These are phyloP conservation scores for Monosporascus sp. DNA, from an alignment of 2,329 filamentous ascomycete species.

Conservation along the genomic window DNA sequence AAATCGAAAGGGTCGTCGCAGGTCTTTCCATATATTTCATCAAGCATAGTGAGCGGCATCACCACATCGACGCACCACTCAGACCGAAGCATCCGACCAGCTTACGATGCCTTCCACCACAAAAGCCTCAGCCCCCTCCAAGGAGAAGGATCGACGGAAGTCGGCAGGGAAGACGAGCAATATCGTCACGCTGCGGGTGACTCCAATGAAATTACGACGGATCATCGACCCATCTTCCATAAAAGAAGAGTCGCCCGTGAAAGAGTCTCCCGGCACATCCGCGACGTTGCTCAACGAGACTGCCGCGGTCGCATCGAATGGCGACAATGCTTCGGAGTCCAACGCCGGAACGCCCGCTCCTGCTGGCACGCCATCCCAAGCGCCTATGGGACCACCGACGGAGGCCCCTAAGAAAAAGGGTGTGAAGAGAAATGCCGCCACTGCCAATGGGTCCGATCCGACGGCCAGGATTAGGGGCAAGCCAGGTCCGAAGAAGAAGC, in stretches of 20 bases:
- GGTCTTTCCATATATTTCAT: background rate
- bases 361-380: conserved; percentile 49
- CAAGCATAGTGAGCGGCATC: conserved; percentile 1
- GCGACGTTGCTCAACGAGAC: conserved; percentile 30
- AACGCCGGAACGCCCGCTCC: conserved; percentile 54
- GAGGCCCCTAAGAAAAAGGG: conserved; percentile 71
- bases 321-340: conserved; percentile 55
- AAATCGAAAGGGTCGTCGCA: background rate
- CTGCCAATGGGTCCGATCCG: conserved; percentile 52
- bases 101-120: conserved; percentile 30
- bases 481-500: conserved; percentile 95
- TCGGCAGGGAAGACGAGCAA: conserved; percentile 29
- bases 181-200: conserved; percentile 49
- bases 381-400: conserved; percentile 54
- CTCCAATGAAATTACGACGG: conserved; percentile 44
- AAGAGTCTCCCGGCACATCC: conserved; percentile 42
- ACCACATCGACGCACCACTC: background rate
- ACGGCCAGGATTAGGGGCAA: conserved; percentile 71
- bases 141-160: conserved; percentile 43
- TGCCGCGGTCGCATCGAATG: conserved; percentile 38
- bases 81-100: conserved; percentile 2
- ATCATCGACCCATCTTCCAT: conserved; percentile 40
- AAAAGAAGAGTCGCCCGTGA: conserved; percentile 39
- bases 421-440: conserved; percentile 62
- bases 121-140: conserved; percentile 31